Evolutionary conservation across 768 basidiomycete species (phyloP), one percentile per base, ranked within the genome.

Genomic region (Kwoniella botswanensis): DNA sequence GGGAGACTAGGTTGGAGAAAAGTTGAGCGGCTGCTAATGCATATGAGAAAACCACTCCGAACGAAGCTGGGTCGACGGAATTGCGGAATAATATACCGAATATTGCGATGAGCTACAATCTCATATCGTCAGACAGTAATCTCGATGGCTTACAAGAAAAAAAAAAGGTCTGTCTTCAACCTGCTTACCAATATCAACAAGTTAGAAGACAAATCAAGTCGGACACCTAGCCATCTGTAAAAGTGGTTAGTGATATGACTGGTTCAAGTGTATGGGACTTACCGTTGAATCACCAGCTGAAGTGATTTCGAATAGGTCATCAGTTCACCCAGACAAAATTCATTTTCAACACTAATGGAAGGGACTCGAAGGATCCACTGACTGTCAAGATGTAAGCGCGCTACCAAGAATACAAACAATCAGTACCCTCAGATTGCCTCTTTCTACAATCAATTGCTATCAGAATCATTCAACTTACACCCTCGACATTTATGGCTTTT

Each of bases 151-250:
- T 15, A 35, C 4, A 11, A 29, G 26, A 0, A 0, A n/a, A 56
- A 22, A 12, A 26, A 22, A 56, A 56, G 26, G 55, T 12, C 55
- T 2, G 55, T 15, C 17, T 13, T 2, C 0, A 29, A 1, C 2
- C 54, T 12, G 26, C 70, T 61, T 44, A 77, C 73, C 21, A 92
- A 85, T 26, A 92, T 86, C 13, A 92, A 82, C n/a, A 89, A 69
- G 75, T 90, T 91, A 0, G 88, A 89, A 26, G 90, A 87, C 26
- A 91, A 82, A 71, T 92, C 90, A 1, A 92, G 85, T 15, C 91
- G 85, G 9, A 91, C 79, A 4, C 86, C 86, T 0, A 92, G 84
- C 90, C 90, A 92, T 56, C 76, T 70, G 53, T 29, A 29, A 29
- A 29, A 29, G 4, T 29, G 29, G 29, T 29, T 29, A 29, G 29